phyloP scores from a whole-genome alignment of 2,329 filamentous ascomycete genomes.

The Mycosphaerella sp. region DNA sequence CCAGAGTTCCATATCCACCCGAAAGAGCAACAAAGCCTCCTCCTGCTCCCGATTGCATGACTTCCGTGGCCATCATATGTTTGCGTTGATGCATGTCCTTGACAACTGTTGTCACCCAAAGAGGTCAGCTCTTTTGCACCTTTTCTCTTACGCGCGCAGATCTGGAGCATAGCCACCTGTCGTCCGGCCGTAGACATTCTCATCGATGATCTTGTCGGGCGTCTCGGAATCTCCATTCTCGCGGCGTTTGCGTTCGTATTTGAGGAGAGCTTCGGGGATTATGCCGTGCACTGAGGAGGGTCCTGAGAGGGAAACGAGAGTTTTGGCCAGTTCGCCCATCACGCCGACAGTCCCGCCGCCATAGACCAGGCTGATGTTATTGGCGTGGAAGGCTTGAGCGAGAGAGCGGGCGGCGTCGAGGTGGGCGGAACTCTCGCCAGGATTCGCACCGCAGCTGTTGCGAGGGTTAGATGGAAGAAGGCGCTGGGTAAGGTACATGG shows the following conservation, averaged over 20 bases:
- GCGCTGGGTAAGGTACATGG: conserved; percentile 3
- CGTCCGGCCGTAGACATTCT: conserved; percentile 67
- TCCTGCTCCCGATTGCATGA: conserved; percentile 72
- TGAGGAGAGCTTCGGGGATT: conserved; percentile 77
- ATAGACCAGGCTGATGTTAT: conserved; percentile 81
- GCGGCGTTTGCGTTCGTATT: conserved; percentile 18
- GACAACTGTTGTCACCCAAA: conserved; percentile 66
- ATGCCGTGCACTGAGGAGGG: conserved; percentile 83
- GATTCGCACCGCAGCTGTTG: conserved; percentile 68
- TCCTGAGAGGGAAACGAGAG: conserved; percentile 75
- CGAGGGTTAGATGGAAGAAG: background rate
- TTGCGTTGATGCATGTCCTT: conserved; percentile 96
- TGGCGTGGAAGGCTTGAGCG: conserved; percentile 64
- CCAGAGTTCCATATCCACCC: conserved; percentile 89
- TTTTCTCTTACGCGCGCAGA: too few relatives aligned
- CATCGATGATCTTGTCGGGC: conserved; percentile 50
- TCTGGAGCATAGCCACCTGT: conserved; percentile 62
- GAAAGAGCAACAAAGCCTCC: conserved; percentile 83
- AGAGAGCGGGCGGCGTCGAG: conserved; percentile 71
- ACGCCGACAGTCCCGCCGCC: conserved; percentile 90
- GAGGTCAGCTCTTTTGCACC: too few relatives aligned
- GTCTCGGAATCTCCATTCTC: conserved; percentile 37
- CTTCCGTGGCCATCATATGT: conserved; percentile 83
- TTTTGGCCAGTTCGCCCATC: conserved; percentile 90
- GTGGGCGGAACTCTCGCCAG: conserved; percentile 67